Evolutionary conservation across 345 rosid species (phyloP).

Genomic region (Passiflora organensis): DNA sequence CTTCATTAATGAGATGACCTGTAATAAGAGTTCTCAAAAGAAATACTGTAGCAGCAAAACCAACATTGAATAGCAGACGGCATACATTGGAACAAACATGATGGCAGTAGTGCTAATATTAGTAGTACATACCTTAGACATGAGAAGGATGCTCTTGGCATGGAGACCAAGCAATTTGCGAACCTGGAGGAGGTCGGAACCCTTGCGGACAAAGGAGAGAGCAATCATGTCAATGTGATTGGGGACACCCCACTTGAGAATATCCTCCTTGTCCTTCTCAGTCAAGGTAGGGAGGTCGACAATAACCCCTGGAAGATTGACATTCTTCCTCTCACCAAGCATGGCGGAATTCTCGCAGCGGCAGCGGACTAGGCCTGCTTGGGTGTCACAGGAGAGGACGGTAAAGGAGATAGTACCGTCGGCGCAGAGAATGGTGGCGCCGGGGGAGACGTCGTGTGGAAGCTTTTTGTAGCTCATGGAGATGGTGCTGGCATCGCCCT

Average conservation of each 20-base stretch:
- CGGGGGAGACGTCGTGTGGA: constrained; percentile 79
- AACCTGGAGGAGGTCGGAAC: constrained; percentile 84
- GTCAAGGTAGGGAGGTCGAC: constrained; percentile 97
- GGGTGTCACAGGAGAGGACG: constrained; percentile 63
- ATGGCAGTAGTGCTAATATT: too few species aligned
- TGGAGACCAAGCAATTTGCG: constrained; percentile 75
- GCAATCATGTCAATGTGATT: constrained; percentile 96
- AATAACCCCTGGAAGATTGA: constrained; percentile 95
- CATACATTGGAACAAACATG: too few species aligned
- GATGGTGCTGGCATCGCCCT: constrained; percentile 70
- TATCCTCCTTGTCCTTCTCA: constrained; percentile 95
- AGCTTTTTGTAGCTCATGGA: constrained; percentile 94
- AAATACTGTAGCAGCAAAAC: too few species aligned
- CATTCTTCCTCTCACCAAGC: constrained; percentile 97
- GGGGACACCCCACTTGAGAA: constrained; percentile 84
- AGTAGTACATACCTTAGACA: constrained; percentile 96
- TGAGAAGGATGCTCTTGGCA: constrained; percentile 77
- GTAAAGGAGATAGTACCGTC: constrained; percentile 93
- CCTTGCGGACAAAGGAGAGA: constrained; percentile 89
- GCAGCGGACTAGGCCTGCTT: constrained; percentile 68
- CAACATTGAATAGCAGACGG: too few species aligned
- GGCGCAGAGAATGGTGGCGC: constrained; percentile 85
- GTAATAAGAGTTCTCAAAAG: too few species aligned
- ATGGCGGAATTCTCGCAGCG: constrained; percentile 85
- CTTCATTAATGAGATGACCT: too few species aligned